These are phyloP conservation scores for Inonotus hispidus DNA, from an alignment of 1,284 basidiomycete species.

Conservation along the genomic window DNA sequence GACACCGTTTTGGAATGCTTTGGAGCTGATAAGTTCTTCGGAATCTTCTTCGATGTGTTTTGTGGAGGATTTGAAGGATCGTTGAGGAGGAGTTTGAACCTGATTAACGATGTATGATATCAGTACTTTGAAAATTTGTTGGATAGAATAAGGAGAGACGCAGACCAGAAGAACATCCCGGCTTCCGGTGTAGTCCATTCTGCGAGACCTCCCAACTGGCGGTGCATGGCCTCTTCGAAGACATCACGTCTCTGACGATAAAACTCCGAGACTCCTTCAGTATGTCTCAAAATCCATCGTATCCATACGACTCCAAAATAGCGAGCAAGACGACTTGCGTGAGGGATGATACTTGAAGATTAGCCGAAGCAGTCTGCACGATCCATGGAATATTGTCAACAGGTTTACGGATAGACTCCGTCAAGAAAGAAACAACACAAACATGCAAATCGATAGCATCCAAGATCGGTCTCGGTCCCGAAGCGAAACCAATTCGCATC, in stretches of 20 bases:
- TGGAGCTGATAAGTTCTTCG: constrained; percentile 68
- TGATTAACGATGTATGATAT: constrained; percentile 23
- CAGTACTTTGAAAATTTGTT: neutral
- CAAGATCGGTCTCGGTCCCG: constrained; percentile 72
- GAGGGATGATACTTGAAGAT: constrained; percentile 75
- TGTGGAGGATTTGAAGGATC: constrained; percentile 14
- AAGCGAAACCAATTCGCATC: constrained; percentile 76
- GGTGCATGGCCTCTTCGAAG: constrained; percentile 74
- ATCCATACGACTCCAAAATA: constrained; percentile 74
- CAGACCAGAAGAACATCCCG: constrained; percentile 91
- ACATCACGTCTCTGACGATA: constrained; percentile 76
- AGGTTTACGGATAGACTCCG: no score
- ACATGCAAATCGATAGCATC: constrained; percentile 72
- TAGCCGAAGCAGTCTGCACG: constrained; percentile 60
- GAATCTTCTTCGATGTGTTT: constrained; percentile 55
- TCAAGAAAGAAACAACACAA: constrained; percentile 24
- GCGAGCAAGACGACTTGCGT: constrained; percentile 72
- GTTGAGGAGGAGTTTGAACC: constrained; percentile 61
- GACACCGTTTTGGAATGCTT: constrained; percentile 80
- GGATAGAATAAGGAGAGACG: constrained; percentile 25
- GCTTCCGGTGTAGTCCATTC: constrained; percentile 85
- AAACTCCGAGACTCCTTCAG: constrained; percentile 66
- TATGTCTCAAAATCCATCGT: constrained; percentile 76
- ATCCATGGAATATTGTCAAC: no score
- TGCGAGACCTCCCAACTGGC: constrained; percentile 70